Evolutionary conservation across 208 protist genomes (phyloP), one percentile per base, ranked within the genome.

Genomic region (Crithidia mellificae): DNA sequence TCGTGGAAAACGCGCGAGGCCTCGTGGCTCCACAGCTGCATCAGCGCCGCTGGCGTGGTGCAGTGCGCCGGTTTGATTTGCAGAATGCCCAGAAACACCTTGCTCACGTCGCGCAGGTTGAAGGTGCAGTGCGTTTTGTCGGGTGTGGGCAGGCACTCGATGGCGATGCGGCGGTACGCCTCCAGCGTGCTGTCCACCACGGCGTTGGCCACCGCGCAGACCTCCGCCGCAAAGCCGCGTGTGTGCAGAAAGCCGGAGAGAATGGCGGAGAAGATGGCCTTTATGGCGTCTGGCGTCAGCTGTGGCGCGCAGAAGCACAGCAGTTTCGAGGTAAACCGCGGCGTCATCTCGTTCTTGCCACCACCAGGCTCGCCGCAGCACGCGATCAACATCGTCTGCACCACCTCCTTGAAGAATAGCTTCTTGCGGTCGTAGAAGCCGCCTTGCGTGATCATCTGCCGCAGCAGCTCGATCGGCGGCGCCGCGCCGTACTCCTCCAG

Each of bases 101-200:
- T 98, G 62, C 90, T 91, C 27, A 99, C 83, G 69, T 99, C 98
- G 46, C 98, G 91, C 68, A 99, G 65, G 83, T 99, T 99, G 90
- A 99, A 99, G 19, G 96, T 98, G 84, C 99, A 99, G 81, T 99
- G 98, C 12, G 91, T 94, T 78, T 98, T 98, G 46, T 96, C 84
- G 17, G 98, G 98, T 9, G 97, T 99, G 14, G 98, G 98, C 43
- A 98, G 79, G 24, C 98, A 89, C 71, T 98, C 95, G 19, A 74
- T 66, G 22, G 86, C 80, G 50, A 98, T 97, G 53, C 83, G 90
- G 54, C 90, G 69, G 83, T 99, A 99, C 19, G 97, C 82, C 22
- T 93, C 78, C 19, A 98, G 84, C 8, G 97, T 98, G 30, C 93
- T 94, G 24, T 94, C 79, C 14, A 98, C 94, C 22, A 97, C 81